phyloP scores from a whole-genome alignment of 2,329 filamentous ascomycete species.

The Colletotrichum gloeosporioides region DNA sequence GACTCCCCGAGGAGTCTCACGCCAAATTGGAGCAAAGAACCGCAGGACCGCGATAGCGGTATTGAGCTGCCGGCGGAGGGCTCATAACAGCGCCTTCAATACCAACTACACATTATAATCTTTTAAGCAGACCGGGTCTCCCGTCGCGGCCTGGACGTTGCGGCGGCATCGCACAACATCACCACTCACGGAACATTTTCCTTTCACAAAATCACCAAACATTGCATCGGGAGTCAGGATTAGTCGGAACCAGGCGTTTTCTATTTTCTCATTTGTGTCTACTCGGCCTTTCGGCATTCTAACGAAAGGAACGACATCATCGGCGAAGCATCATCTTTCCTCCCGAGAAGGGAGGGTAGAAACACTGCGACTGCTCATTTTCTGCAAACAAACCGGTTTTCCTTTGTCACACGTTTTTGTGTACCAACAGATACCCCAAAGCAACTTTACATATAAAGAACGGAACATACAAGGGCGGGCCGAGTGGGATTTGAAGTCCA shows the following conservation, averaged over 20 bases:
- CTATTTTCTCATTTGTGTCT: not conserved
- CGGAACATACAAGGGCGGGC: slow-evolving; percentile 16
- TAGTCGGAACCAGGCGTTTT: slow-evolving; percentile 19
- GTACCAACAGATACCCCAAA: slow-evolving; percentile 25
- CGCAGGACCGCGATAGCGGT: slow-evolving; percentile 54
- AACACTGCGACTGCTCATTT: not conserved
- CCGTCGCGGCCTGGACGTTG: slow-evolving; percentile 15
- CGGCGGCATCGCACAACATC: slow-evolving; percentile 21
- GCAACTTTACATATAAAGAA: slow-evolving; percentile 21
- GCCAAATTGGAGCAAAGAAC: slow-evolving; percentile 18
- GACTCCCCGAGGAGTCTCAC: slow-evolving; percentile 8
- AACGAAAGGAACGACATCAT: slow-evolving; percentile 3
- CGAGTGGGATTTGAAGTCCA: not conserved
- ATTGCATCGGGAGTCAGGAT: slow-evolving; percentile 4
- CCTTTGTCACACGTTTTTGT: slow-evolving; percentile 21
- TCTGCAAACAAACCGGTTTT: not conserved
- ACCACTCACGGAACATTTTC: slow-evolving; percentile 21
- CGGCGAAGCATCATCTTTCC: slow-evolving; percentile 3
- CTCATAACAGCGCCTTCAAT: slow-evolving; percentile 27
- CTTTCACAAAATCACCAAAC: not conserved
- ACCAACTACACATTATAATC: not conserved
- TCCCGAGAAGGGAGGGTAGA: not conserved
- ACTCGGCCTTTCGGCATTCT: not conserved
- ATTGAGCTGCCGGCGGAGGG: slow-evolving; percentile 52
- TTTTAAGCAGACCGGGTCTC: slow-evolving; percentile 17